Evolutionary conservation across 441 rosid genomes (phyloP).

Genomic region (Populus hybrid): DNA sequence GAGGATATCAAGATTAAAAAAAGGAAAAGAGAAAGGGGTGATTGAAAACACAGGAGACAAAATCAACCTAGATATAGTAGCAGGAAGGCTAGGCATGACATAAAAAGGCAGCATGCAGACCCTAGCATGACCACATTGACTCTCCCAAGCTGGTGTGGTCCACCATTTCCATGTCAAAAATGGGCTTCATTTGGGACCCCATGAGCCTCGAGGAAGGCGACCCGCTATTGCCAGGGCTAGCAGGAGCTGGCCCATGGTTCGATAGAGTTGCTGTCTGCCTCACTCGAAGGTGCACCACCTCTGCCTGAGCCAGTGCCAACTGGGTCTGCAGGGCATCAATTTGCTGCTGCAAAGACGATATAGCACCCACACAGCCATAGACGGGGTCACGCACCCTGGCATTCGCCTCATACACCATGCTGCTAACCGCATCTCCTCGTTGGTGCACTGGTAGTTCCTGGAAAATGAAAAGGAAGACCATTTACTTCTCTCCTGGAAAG

Average conservation of each 20-base stretch:
- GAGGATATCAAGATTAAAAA: neutral
- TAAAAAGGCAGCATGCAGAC: neutral
- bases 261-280: conserved; percentile 38
- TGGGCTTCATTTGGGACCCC: conserved; percentile 47
- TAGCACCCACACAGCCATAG: conserved; percentile 94
- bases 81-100: neutral
- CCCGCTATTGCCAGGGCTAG: conserved; percentile 62
- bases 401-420: conserved; percentile 94
- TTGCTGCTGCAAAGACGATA: conserved; percentile 80
- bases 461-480: neutral
- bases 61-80: neutral
- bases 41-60: neutral
- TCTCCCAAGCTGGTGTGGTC: conserved; percentile 67
- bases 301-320: conserved; percentile 43
- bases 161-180: conserved; percentile 61
- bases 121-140: conserved; percentile 64
- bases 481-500: too few relatives aligned
- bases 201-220: conserved; percentile 61
- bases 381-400: conserved; percentile 91
- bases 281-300: conserved; percentile 78
- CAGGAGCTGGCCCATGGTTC: conserved; percentile 38
- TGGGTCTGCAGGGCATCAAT: conserved; percentile 61
- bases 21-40: neutral
- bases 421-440: conserved; percentile 84
- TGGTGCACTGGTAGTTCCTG: conserved; percentile 77